Conservation (phyloP, 176 grass and related monocot species). For the Rhipidocladum racemiflorum region DNA sequence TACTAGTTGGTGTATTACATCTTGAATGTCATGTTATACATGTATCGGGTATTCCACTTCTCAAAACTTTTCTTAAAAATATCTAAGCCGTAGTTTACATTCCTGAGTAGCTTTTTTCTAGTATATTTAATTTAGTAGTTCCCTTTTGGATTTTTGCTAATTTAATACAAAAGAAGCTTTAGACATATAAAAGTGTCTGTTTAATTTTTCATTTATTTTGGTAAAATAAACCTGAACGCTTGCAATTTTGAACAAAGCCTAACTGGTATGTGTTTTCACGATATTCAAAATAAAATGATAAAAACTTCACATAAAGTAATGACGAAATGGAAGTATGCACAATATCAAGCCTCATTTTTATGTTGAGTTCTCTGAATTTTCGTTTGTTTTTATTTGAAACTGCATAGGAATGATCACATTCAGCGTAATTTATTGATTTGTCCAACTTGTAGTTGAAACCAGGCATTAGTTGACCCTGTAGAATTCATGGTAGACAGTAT, state of each 20-base stretch:
- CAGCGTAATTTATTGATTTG: not conserved
- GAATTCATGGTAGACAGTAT: not conserved
- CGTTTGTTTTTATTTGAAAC: not conserved
- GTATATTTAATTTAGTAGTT: constrained; percentile 4
- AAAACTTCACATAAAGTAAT: not conserved
- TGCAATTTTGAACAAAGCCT: not conserved
- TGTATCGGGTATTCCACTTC: not conserved
- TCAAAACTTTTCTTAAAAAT: not conserved
- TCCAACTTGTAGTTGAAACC: not conserved
- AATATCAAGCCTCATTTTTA: not conserved
- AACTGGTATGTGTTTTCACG: not conserved
- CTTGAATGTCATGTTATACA: not conserved
- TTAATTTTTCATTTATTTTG: not conserved
- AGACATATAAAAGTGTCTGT: not conserved
- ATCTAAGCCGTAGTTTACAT: not conserved
- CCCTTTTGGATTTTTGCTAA: not conserved
- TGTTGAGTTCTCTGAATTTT: not conserved
- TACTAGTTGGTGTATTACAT: not conserved
- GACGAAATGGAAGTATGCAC: not conserved
- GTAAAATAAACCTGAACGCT: not conserved
- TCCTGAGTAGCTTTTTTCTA: not conserved
- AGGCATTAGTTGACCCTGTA: not conserved
- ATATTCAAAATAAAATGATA: not conserved
- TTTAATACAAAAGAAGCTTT: not conserved
- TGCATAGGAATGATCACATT: not conserved